Base-by-base conservation (phyloP, 306 rosid genomes). In the Castanospermum australe region DNA sequence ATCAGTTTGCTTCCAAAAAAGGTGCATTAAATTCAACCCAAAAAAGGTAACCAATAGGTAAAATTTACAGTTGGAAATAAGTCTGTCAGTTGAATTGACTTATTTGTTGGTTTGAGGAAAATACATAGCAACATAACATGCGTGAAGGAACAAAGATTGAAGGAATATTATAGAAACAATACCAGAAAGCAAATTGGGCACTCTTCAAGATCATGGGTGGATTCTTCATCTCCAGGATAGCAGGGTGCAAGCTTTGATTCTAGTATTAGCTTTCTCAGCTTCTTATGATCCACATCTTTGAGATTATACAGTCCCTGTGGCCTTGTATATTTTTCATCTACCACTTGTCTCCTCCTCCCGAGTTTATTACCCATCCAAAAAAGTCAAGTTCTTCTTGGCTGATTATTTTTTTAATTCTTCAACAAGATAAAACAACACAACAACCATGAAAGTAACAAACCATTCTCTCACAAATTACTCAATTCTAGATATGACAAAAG, bases 101-200 rank as follows among this genome's bases (percentile, higher is more conserved):
- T 15, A 45, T 70, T 45, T 50, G 52, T 39, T 59, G 22, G 45
- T 48, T 61, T 66, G 36, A 74, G 7, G 18, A 79, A 79, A 75
- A 15, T 11, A 25, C 51, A 71, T 2, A 17, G 22, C 1, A 28
- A 28, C 14, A 9, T 8, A n/a, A 42, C 5, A 67, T 2, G 1
- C 1, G 32, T 4, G 78, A 57, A 20, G 15, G 32, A 73, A 81
- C 36, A 41, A 47, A 65, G 10, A 56, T 18, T 20, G 10, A 35
- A 75, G 13, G 48, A 14, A 75, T 39, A 69, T 10, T 33, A 77
- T 51, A 44, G 79, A 68, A 83, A 82, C 65, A 92, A 73, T 21
- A 96, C 99, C 97, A 93, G 90, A 88, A 91, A 96, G 89, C 99
- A 96, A 79, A 96, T 96, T 15, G 99, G 99, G 84, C 99, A 96